Conservation (phyloP, 176 grass and related monocot genomes). For the Rhipidocladum racemiflorum region DNA sequence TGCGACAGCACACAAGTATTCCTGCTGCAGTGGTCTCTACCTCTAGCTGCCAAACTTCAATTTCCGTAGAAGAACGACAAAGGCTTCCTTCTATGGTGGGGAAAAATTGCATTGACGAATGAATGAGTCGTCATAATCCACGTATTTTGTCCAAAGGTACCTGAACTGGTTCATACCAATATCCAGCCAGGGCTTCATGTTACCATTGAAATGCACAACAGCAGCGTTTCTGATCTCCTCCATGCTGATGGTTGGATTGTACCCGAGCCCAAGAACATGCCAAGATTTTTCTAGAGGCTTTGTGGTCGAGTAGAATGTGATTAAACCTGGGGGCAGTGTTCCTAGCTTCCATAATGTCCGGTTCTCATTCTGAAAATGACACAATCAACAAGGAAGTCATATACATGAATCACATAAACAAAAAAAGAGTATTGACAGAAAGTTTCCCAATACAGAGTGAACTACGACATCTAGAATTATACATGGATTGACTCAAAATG, state of each 20-base stretch:
- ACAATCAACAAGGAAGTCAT: conserved; percentile 4
- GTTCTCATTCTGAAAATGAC: conserved; percentile 77
- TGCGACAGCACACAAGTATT: not conserved
- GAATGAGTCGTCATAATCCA: conserved; percentile 71
- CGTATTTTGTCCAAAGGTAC: conserved; percentile 81
- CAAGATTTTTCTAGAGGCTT: conserved; percentile 93
- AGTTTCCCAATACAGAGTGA: not conserved
- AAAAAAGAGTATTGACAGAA: not conserved
- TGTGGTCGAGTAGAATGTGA: conserved; percentile 98
- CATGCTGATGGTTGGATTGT: conserved; percentile 97
- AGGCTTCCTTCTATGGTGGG: conserved; percentile 34
- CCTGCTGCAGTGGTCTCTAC: not conserved
- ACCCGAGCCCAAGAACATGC: conserved; percentile 97
- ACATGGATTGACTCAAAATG: not conserved
- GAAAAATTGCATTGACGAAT: conserved; percentile 92
- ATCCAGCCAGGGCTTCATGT: conserved; percentile 99
- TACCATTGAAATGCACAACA: conserved; percentile 97
- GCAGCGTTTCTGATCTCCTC: conserved; percentile 96
- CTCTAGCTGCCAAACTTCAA: not conserved
- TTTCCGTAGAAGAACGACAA: not conserved
- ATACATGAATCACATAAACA: not conserved
- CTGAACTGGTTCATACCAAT: conserved; percentile 97
- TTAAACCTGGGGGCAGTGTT: conserved; percentile 84
- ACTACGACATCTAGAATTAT: not conserved
- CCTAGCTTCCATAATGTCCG: conserved; percentile 90